Base-by-base conservation (phyloP, 202 grass and related monocot genomes). In the Panicum virgatum region DNA sequence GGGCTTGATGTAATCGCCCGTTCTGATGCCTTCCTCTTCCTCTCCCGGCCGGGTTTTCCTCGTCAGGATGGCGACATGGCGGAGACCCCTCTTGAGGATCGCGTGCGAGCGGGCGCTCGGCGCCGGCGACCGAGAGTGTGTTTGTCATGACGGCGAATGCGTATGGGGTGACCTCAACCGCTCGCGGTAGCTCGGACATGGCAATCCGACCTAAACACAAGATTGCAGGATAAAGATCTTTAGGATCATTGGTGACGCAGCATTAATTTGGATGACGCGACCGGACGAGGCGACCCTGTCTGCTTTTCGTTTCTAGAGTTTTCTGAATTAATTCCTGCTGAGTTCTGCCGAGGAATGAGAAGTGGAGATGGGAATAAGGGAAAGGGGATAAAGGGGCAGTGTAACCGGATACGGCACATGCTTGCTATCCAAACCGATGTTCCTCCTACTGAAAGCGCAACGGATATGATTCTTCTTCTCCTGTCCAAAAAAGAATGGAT, bases 381-480 rank as follows among this genome's bases (percentile, higher is more conserved):
- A 58, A 46, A 58, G 18, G 61, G 14, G 12, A 15, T 45, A 53
- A 79, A 72, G 13, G 25, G 9, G 27, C 5, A 48, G 59, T 8
- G 26, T 14, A 71, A 72, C 2, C 27, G 26, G 58, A 72, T 27
- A n/a, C 80, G 69, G 11, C 64, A 32, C 47, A 51, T 83, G 62
- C 50, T 57, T 61, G 57, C 37, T 85, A 65, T 63, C 70, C 26
- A n/a, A 50, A 50, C 23, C n/a, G 18, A 77, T 78, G 43, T 68
- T 78, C 27, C 50, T 78, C 7, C 59, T 65, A 16, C 5, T 81
- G 64, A 72, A 89, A 77, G 47, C 32, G n/a, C 4, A 26, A 20
- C 2, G 30, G 65, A 77, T 72, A 64, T 43, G 78, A 40, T 40
- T 19, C 32, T 82, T 89, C 87, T 65, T 82, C 30, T 57, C 30